Evolutionary conservation across 2,329 filamentous ascomycete genomes (phyloP).

Genomic region (Calonectria multiphialidica): DNA sequence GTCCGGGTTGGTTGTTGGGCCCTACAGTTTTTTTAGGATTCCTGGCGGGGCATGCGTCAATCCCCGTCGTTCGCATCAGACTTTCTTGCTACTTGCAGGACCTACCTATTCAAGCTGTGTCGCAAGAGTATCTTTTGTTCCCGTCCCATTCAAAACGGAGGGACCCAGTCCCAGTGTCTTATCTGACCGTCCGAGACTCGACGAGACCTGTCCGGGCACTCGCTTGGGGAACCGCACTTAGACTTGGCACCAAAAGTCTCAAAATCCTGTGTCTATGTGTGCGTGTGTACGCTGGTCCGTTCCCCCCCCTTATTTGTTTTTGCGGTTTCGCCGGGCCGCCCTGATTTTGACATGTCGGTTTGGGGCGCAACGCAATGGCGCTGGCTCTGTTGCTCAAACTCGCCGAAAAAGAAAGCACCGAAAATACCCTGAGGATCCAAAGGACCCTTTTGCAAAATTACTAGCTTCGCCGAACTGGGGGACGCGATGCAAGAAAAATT

Average conservation of each 20-base stretch:
- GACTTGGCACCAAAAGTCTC: not conserved
- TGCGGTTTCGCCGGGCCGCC: slow-evolving; percentile 12
- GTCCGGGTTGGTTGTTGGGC: not conserved
- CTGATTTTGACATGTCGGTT: slow-evolving; percentile 25
- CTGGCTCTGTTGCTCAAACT: not conserved
- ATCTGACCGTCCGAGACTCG: slow-evolving; percentile 11
- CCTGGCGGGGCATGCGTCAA: not conserved
- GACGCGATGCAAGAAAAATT: slow-evolving; percentile 2
- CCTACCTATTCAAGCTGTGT: slow-evolving; percentile 11
- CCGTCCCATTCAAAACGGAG: slow-evolving; percentile 2
- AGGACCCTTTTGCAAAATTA: not conserved
- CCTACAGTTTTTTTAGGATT: not conserved
- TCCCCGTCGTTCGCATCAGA: not conserved
- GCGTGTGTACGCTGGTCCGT: not conserved
- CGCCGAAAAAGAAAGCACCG: not conserved
- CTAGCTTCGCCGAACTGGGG: not conserved
- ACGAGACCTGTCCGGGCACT: slow-evolving; percentile 5
- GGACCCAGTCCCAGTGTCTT: slow-evolving; percentile 5
- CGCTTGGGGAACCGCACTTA: not conserved
- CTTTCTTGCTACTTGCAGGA: not conserved
- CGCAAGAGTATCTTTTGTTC: slow-evolving; percentile 5
- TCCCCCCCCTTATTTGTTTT: not conserved
- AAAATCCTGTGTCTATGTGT: not conserved
- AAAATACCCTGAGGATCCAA: not conserved
- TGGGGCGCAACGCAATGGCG: not conserved